Evolutionary conservation across 2,329 filamentous ascomycete species (phyloP), one percentile per base, ranked within the genome.

Genomic region (Herpotrichia juniperi): DNA sequence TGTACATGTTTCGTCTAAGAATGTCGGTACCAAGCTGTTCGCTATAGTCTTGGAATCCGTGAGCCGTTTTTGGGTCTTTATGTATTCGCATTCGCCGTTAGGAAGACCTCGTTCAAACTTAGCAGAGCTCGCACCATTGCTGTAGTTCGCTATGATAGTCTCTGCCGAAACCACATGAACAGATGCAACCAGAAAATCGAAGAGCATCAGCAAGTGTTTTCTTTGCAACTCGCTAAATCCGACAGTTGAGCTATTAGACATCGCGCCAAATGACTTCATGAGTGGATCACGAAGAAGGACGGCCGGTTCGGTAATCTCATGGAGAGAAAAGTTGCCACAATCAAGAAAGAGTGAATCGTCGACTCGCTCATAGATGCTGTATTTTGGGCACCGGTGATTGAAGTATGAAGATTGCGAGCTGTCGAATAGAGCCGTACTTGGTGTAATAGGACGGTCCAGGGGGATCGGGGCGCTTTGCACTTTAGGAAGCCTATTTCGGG

Each of bases 231-330:
- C 25, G 22, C 22, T 42, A 16, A 42, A 21, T 11, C 39, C 21
- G 16, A 10, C 7, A 25, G 25, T 19, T 10, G 7, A 10, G 12
- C 14, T 25, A 14, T n/a, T 42, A 42, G 11, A 8, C 21, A 42
- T 19, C 10, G 16, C 16, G 11, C 2, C 39, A 11, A 42, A 25
- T 14, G 16, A 21, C 21, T 9, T 16, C 7, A 42, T 42, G 39
- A 42, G 39, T 42, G 39, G 25, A 21, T 42, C 39, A 21, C 16
- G 39, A 25, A 42, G 39, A 25, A 42, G 39, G 14, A 42, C 10
- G 39, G 21, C 21, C 16, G 39, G 21, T 4, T 42, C 2, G 10
- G 39, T 42, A 21, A 42, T 14, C 22, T 42, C 14, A 25, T 2
- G 16, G 22, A 42, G 39, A 11, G 39, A n/a, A 42, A 7, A 19